Percentiles rank a stretch among this genome's conserved stretches.
These are phyloP conservation scores for Brasenia schreberi DNA, from an alignment of 164 flowering plant genomes.

Conservation along the genomic window DNA sequence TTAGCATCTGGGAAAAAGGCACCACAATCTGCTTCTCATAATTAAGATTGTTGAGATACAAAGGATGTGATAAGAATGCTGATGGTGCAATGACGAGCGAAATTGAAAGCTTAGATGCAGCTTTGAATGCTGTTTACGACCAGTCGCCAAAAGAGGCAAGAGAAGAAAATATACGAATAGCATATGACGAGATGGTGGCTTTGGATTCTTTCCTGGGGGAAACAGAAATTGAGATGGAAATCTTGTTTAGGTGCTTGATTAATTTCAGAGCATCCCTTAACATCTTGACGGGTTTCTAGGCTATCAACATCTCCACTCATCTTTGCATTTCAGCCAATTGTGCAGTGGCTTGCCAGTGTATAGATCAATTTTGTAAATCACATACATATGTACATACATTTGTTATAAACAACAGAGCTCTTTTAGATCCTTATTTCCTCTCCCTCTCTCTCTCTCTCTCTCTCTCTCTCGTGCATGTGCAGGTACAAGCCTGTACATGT, in stretches of 20 bases:
- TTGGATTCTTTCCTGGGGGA: neutral
- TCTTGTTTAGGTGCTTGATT: neutral
- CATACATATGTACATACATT: too few species aligned
- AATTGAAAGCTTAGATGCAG: neutral
- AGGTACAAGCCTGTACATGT: too few species aligned
- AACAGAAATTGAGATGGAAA: neutral
- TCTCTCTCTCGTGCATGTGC: too few species aligned
- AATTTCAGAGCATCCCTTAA: neutral
- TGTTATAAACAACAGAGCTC: neutral
- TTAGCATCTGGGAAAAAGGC: neutral
- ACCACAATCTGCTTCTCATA: neutral
- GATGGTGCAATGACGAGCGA: neutral
- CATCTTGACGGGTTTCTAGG: neutral
- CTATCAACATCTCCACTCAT: neutral
- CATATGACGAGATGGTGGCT: neutral
- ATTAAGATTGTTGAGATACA: neutral
- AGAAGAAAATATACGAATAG: neutral
- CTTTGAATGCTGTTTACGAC: neutral
- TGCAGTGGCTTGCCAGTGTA: neutral
- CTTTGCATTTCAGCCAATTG: neutral
- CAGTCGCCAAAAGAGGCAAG: neutral
- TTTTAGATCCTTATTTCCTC: too few species aligned
- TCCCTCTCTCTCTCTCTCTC: too few species aligned
- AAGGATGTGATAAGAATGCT: neutral
- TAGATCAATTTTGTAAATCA: neutral